Percentiles rank a stretch among this genome's conserved stretches.
phyloP scores from a whole-genome alignment of 1,284 basidiomycete species.

The Cryptococcus sp. region DNA sequence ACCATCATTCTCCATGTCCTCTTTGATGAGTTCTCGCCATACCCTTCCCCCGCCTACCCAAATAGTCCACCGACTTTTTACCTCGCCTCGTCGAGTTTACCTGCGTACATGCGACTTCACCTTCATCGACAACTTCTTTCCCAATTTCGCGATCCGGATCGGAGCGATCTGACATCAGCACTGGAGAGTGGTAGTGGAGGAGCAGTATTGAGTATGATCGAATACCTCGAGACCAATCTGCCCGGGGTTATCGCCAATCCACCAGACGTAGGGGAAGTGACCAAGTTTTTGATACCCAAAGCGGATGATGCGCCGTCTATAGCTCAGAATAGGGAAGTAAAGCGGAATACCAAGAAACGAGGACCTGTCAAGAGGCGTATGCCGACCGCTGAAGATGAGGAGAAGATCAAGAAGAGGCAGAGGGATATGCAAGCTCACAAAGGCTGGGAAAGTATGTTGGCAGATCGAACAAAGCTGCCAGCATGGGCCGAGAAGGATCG shows the following conservation, averaged over 20 bases:
- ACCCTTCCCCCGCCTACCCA: conserved; percentile 53
- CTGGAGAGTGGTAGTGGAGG: conserved; percentile 64
- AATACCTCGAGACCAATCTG: conserved; percentile 68
- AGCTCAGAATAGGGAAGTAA: not conserved
- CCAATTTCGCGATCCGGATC: conserved; percentile 52
- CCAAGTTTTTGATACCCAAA: conserved; percentile 59
- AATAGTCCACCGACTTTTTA: conserved; percentile 66
- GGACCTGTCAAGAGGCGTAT: conserved; percentile 41
- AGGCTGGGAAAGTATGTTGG: conserved; percentile 60
- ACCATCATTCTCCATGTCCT: conserved; percentile 64
- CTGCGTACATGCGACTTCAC: conserved; percentile 81
- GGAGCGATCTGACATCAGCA: conserved; percentile 54
- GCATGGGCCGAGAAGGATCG: conserved; percentile 64
- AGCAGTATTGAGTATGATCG: conserved; percentile 69
- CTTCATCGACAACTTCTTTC: conserved; percentile 63
- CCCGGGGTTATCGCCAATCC: conserved; percentile 62
- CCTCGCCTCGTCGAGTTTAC: conserved; percentile 64
- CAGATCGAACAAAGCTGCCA: conserved; percentile 63
- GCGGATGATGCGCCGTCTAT: conserved; percentile 19
- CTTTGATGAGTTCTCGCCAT: conserved; percentile 55
- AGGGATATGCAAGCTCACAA: conserved; percentile 49
- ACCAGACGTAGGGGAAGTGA: conserved; percentile 64
- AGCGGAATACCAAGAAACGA: conserved; percentile 5
- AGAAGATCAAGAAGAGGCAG: conserved; percentile 55
- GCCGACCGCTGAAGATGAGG: conserved; percentile 57